A percentile compares a stretch with the other conserved stretches of the same genome.
phyloP scores from a whole-genome alignment of 768 basidiomycete species.

The Suillus spraguei region DNA sequence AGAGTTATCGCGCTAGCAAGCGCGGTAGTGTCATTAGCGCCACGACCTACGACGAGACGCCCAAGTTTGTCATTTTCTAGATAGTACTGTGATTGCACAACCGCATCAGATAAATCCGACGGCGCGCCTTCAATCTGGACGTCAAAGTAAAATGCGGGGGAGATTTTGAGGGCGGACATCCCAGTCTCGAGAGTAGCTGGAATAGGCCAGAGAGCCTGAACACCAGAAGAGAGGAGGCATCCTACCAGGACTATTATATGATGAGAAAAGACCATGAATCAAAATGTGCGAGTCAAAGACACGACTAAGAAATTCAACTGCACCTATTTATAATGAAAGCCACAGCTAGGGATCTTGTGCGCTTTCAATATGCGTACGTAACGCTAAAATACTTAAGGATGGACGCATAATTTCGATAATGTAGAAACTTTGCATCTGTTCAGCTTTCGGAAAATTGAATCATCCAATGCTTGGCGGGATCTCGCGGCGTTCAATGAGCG shows the following conservation, averaged over 20 bases:
- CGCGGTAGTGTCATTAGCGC: constrained; percentile 30
- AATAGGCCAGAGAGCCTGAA: constrained; percentile 34
- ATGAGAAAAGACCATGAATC: constrained; percentile 11
- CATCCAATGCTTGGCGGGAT: neutral
- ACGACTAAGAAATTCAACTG: neutral
- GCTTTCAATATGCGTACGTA: neutral
- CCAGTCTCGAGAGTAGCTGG: constrained; percentile 32
- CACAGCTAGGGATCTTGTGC: neutral
- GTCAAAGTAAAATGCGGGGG: constrained; percentile 29
- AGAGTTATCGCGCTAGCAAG: constrained; percentile 31
- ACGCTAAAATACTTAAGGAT: neutral
- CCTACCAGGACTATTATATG: constrained; percentile 10
- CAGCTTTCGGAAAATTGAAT: neutral
- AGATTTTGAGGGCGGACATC: constrained; percentile 26
- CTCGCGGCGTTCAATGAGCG: neutral
- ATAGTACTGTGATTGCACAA: constrained; percentile 32
- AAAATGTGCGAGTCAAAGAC: neutral
- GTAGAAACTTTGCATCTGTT: neutral
- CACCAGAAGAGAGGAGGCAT: constrained; percentile 10
- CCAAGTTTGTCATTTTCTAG: constrained; percentile 40
- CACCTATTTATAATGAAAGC: neutral
- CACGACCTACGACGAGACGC: constrained; percentile 44
- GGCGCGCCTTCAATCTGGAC: constrained; percentile 30
- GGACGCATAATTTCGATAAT: neutral
- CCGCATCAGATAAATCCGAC: constrained; percentile 35